Percentiles rank a stretch among this genome's conserved stretches.
Evolutionary conservation across 2,329 filamentous ascomycete species (phyloP).

Genomic region (Penicillium sp.): DNA sequence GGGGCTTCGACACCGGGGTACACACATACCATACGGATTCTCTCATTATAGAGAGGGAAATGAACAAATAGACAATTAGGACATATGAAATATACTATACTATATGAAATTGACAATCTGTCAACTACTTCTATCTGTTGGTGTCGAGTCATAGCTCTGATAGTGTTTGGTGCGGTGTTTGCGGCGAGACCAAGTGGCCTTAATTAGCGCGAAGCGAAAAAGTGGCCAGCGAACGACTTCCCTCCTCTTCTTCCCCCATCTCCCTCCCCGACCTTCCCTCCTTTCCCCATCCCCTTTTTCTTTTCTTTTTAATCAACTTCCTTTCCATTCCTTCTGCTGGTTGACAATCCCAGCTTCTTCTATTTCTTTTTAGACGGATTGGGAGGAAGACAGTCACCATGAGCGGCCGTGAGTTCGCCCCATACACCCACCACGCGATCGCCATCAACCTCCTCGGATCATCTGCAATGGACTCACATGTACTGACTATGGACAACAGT

Average conservation of each 20-base stretch:
- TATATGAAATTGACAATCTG: background rate
- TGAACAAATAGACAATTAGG: background rate
- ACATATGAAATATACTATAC: background rate
- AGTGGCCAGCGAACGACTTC: slow-evolving; percentile 37
- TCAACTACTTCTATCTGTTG: background rate
- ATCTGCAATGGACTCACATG: slow-evolving; percentile 26
- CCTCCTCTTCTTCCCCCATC: slow-evolving; percentile 22
- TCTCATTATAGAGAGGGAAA: background rate
- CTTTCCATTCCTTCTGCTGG: slow-evolving; percentile 38
- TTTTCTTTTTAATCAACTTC: slow-evolving; percentile 23
- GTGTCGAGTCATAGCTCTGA: slow-evolving; percentile 13
- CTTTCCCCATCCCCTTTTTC: slow-evolving; percentile 20
- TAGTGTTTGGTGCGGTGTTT: slow-evolving; percentile 8
- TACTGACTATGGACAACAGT: slow-evolving; percentile 57
- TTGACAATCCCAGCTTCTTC: slow-evolving; percentile 31
- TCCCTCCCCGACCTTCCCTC: slow-evolving; percentile 23
- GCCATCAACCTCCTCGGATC: slow-evolving; percentile 18
- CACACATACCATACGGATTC: background rate
- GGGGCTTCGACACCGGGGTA: slow-evolving; percentile 12
- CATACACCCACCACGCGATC: slow-evolving; percentile 29
- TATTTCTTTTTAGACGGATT: slow-evolving; percentile 28
- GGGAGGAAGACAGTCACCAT: slow-evolving; percentile 50
- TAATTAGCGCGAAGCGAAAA: slow-evolving; percentile 41
- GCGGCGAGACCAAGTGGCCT: slow-evolving; percentile 40
- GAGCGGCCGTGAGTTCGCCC: slow-evolving; percentile 57